Conservation (phyloP, 108 stramenopile species). For the Seminavis robusta region DNA sequence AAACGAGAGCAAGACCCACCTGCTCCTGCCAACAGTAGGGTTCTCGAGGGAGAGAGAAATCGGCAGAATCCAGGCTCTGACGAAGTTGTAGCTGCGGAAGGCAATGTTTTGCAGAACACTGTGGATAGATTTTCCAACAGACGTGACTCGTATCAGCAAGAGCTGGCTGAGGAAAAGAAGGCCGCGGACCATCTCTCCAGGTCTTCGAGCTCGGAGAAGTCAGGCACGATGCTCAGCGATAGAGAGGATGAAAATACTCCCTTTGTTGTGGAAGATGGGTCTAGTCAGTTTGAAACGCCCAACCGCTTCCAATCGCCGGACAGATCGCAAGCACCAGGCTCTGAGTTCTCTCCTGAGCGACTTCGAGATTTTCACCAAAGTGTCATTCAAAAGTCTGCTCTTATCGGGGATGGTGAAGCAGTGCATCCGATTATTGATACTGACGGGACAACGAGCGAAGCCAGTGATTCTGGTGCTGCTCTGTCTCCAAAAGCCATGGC, state of each 20-base stretch:
- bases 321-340: background rate
- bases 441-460: slow-evolving; percentile 53
- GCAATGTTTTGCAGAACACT: no score
- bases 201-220: no score
- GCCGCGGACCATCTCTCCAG: no score
- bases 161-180: no score
- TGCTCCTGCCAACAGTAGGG: no score
- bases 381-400: slow-evolving; percentile 4
- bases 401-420: slow-evolving; percentile 6
- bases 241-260: background rate
- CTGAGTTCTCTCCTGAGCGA: background rate
- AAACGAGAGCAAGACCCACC: no score
- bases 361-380: slow-evolving; percentile 6
- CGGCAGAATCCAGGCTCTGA: no score
- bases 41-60: no score
- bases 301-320: background rate
- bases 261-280: background rate
- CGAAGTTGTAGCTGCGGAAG: no score
- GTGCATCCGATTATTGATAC: slow-evolving; percentile 69
- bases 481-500: slow-evolving; percentile 30
- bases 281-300: background rate
- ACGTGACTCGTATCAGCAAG: no score
- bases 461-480: slow-evolving; percentile 20
- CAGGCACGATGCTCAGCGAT: no score
- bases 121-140: no score